Base-by-base conservation (phyloP, 2,329 filamentous ascomycete genomes). In the Sclerotinia subarctica region DNA sequence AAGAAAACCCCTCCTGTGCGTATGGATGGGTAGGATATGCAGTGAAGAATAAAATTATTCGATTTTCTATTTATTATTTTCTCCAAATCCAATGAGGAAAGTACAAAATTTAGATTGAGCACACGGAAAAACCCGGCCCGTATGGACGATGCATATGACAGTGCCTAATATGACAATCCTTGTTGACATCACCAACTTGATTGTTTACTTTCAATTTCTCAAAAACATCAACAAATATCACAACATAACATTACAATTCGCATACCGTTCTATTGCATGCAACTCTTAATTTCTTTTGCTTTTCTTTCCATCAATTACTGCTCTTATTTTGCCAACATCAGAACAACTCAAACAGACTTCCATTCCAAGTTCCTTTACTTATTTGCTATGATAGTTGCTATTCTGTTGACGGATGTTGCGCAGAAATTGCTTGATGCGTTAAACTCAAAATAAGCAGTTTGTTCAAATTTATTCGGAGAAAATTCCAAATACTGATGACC, bases 381-480 rank as follows among this genome's bases (percentile, higher is more conserved):
- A 64, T 68, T 67, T 66, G 71, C 68, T 64, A 59, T 59, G 53
- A 58, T 47, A 49, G 64, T 56, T 21, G n/a, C 42, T 56, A 26
- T 53, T 38, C 3, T 38, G 17, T 38, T 17, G 26, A 24, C 42
- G 15, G 46, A 26, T 26, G 38, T 51, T 47, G 46, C 59, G 47
- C 59, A 63, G 32, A 62, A 24, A 26, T 49, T n/a, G 35, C 8
- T 63, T 8, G 32, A 51, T 51, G 46, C 32, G 24, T 29, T 38
- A 17, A 64, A 42, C 58, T 49, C 58, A 26, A 44, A 44, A 53
- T 46, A 42, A 44, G 11, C 60, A 64, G 60, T 64, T 53, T 42
- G n/a, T 29, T 38, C n/a, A 17, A 47, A 11, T 26, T 21, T 54
- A 13, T 64, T 17, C 7, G 8, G 8, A 17, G 17, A 26, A 4